Conservation (phyloP, 2,329 filamentous ascomycete species). For the Escovopsis weberi region DNA sequence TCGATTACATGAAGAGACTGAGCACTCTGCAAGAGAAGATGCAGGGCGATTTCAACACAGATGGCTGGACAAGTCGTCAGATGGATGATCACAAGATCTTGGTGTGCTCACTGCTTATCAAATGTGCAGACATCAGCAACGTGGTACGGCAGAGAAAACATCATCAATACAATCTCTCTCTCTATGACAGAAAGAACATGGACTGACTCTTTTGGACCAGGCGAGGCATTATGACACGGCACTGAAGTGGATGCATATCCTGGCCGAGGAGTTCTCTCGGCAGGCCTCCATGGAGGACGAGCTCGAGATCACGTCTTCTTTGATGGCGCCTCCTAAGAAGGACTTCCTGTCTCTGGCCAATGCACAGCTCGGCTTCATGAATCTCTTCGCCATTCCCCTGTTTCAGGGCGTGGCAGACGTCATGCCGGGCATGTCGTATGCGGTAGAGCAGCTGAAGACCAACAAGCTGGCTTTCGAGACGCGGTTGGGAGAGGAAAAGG, state of each 20-base stretch:
- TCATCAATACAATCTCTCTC: background rate
- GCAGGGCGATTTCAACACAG: slow-evolving; percentile 45
- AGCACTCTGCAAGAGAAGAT: slow-evolving; percentile 69
- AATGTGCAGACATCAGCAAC: slow-evolving; percentile 97
- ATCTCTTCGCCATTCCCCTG: slow-evolving; percentile 80
- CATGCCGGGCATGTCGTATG: slow-evolving; percentile 72
- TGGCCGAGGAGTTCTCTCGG: slow-evolving; percentile 91
- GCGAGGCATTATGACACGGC: slow-evolving; percentile 74
- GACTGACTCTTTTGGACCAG: slow-evolving; percentile 26
- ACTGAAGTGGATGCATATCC: slow-evolving; percentile 75
- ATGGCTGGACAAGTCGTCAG: slow-evolving; percentile 64
- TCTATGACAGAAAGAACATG: background rate
- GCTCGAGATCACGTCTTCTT: slow-evolving; percentile 71
- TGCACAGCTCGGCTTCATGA: slow-evolving; percentile 93
- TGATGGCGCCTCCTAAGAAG: slow-evolving; percentile 73
- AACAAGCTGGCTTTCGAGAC: slow-evolving; percentile 65
- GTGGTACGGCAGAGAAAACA: slow-evolving; percentile 48
- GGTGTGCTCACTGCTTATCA: slow-evolving; percentile 84
- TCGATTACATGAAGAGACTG: slow-evolving; percentile 88
- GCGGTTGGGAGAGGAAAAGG: slow-evolving; percentile 50
- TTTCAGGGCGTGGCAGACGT: slow-evolving; percentile 81
- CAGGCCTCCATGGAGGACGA: slow-evolving; percentile 87
- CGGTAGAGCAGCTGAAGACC: slow-evolving; percentile 61
- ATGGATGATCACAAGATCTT: slow-evolving; percentile 64
- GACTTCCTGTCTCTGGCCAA: slow-evolving; percentile 72